Percentiles rank a stretch among this genome's conserved stretches.
Evolutionary conservation across 345 rosid species (phyloP).

Genomic region (Eucalyptus coolabah): DNA sequence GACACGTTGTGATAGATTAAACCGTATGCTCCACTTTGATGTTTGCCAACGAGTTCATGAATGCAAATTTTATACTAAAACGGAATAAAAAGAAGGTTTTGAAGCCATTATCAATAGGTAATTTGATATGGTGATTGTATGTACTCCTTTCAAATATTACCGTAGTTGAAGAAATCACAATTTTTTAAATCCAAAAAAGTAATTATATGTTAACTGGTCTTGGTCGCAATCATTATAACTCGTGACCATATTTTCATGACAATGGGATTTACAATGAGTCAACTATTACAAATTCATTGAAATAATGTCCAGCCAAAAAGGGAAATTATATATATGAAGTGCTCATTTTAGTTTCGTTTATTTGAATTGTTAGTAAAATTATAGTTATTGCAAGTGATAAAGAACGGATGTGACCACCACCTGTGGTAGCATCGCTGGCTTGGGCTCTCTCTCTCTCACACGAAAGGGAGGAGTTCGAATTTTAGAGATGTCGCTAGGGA

Average conservation of each 20-base stretch:
- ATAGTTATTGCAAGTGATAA: neutral
- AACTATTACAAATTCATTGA: neutral
- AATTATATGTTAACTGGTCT: neutral
- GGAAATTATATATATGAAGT: neutral
- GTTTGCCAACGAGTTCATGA: neutral
- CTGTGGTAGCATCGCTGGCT: too few relatives aligned
- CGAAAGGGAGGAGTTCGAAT: too few relatives aligned
- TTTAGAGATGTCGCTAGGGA: too few relatives aligned
- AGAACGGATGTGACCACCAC: rapidly evolving
- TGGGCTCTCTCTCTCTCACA: too few relatives aligned
- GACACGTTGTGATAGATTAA: neutral
- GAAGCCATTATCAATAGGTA: neutral
- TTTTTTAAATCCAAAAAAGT: neutral
- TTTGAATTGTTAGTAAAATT: neutral
- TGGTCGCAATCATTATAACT: neutral
- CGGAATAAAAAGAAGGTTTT: neutral
- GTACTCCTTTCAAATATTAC: neutral
- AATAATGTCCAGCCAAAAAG: neutral
- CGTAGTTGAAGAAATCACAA: rapidly evolving
- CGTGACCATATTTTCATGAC: neutral
- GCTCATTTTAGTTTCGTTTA: neutral
- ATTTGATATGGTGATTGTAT: neutral
- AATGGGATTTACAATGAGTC: neutral
- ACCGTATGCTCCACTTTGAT: neutral
- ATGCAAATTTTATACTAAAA: neutral